Evolutionary conservation across 768 basidiomycete genomes (phyloP).

Genomic region (Kwoniella bestiolae): DNA sequence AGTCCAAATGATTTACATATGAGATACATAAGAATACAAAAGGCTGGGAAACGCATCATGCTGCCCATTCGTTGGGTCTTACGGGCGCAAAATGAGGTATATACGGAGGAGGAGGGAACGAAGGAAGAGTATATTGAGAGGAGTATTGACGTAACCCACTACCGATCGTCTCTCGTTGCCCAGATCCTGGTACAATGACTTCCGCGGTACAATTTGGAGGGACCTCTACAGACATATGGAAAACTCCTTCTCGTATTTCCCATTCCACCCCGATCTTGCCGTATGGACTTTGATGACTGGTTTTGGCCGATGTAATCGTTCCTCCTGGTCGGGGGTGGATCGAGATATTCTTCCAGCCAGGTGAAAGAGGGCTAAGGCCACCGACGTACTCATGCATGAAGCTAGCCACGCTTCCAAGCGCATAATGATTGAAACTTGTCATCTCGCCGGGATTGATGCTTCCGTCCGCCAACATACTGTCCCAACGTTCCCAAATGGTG

Average conservation of each 20-base stretch:
- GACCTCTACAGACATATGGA: constrained; percentile 29
- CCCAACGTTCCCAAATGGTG: constrained; percentile 53
- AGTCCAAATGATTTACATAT: no score
- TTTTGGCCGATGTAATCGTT: constrained; percentile 37
- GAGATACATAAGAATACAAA: not conserved
- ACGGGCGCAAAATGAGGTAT: constrained; percentile 22
- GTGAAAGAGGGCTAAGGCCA: constrained; percentile 28
- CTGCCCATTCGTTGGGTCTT: constrained; percentile 17
- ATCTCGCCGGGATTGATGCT: constrained; percentile 52
- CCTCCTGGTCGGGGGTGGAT: constrained; percentile 47
- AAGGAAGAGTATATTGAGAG: constrained; percentile 2
- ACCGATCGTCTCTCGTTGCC: not conserved
- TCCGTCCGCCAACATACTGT: constrained; percentile 47
- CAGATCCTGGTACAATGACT: constrained; percentile 33
- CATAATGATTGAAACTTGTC: constrained; percentile 55
- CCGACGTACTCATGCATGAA: constrained; percentile 44
- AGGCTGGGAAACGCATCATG: not conserved
- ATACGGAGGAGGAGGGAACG: constrained; percentile 13
- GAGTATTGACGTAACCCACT: constrained; percentile 4
- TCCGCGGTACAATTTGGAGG: constrained; percentile 41
- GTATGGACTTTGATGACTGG: constrained; percentile 25
- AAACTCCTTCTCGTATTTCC: constrained; percentile 27
- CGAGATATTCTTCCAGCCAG: constrained; percentile 40
- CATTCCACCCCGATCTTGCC: constrained; percentile 32
- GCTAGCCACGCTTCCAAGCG: constrained; percentile 41